Evolutionary conservation across 306 rosid species (phyloP), one percentile per base, ranked within the genome.

Genomic region (Inga oerstediana): DNA sequence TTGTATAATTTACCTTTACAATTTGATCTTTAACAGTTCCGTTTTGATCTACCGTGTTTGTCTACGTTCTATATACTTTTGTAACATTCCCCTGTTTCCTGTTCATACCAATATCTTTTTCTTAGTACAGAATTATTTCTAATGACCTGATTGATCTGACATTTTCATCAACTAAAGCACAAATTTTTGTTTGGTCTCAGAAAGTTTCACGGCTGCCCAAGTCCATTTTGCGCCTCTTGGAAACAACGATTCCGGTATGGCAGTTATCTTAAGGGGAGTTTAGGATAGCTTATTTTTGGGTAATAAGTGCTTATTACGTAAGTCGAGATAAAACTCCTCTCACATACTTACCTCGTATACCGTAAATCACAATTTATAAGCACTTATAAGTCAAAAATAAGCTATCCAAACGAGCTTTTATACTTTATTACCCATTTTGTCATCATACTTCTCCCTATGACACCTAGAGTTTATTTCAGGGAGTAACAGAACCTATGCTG

Each of bases 401-500:
- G 30, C 30, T 27, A 27, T 27, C 1, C 30, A 27, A 27, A 27
- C 30, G 1, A 27, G 30, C 30, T 27, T 27, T 27, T 80, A 73
- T 54, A 39, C 72, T 49, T 64, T 62, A 68, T 41, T 59, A 73
- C 76, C 32, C 49, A 27, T 54, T 81, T 79, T 37, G 72, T 73
- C 80, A 51, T 80, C 77, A 27, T 45, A 20, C 39, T 22, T 49
- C 15, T 71, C 62, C 65, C 64, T n/a, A 16, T 62, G 61, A 74
- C 82, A 72, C 45, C 51, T 75, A 17, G 87, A 67, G 19, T 88
- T 69, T 81, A 66, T 91, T 84, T 75, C 91, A 97, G 98, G 99
- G 99, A 73, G 97, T 97, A 59, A 94, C 98, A 3, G 99, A 94
- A 80, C 98, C 99, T 54, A 97, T 97, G 99, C 88, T 97, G 27